Percentiles rank a stretch among this genome's conserved stretches.
Conservation (phyloP, 192 early-diverging fungal genomes). For the Endogone sp. region DNA sequence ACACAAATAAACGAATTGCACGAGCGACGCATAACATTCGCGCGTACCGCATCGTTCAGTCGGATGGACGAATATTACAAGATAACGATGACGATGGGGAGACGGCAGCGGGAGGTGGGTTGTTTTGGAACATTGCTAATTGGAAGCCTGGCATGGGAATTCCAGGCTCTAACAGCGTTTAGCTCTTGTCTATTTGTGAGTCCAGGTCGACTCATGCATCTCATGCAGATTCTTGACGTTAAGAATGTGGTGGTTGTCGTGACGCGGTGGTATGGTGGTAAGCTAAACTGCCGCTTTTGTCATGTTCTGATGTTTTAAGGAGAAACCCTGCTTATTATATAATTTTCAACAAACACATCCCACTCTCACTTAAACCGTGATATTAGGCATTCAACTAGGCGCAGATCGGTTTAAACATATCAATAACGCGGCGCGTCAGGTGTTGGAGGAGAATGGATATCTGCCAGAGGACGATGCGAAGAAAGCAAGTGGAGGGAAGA, state of each 20-base stretch:
- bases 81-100: slow-evolving; percentile 96
- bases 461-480: slow-evolving; percentile 19
- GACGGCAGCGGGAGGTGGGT: slow-evolving; percentile 77
- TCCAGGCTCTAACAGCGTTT: background rate
- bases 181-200: slow-evolving; percentile 3
- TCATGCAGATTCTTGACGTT: slow-evolving; percentile 72
- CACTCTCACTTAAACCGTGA: background rate
- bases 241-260: slow-evolving; percentile 81
- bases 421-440: slow-evolving; percentile 72
- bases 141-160: background rate
- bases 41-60: slow-evolving; percentile 76
- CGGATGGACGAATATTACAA: slow-evolving; percentile 51
- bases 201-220: slow-evolving; percentile 62
- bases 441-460: slow-evolving; percentile 66
- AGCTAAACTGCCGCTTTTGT: background rate
- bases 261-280: slow-evolving; percentile 86
- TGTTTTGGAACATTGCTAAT: background rate
- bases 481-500: slow-evolving; percentile 16
- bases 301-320: no score
- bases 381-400: slow-evolving; percentile 22
- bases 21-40: slow-evolving; percentile 89
- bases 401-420: slow-evolving; percentile 90
- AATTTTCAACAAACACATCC: background rate
- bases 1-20: slow-evolving; percentile 69
- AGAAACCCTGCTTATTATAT: no score